A percentile compares a stretch with the other conserved stretches of the same genome.
phyloP scores from a whole-genome alignment of 2,329 filamentous ascomycete species.

The Trichophyton mentagrophytes region DNA sequence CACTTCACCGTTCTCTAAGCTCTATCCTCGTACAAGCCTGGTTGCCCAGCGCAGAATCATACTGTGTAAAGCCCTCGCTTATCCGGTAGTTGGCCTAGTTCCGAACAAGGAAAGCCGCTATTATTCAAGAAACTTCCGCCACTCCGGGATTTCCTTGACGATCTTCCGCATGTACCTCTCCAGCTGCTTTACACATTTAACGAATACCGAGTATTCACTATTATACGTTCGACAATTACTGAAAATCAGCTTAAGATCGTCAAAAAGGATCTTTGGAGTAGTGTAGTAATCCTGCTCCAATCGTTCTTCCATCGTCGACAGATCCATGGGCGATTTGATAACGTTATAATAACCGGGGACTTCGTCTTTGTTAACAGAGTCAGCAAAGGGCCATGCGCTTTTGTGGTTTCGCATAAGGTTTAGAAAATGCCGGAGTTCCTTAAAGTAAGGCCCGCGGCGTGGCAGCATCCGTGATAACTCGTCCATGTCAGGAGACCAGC shows the following conservation, averaged over 20 bases:
- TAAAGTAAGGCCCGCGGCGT: conserved; percentile 91
- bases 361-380: conserved; percentile 88
- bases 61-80: not conserved
- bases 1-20: too few species aligned
- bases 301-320: conserved; percentile 89
- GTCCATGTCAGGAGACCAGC: conserved; percentile 97
- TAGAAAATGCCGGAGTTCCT: conserved; percentile 78
- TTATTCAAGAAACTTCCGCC: conserved; percentile 38
- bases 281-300: conserved; percentile 86
- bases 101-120: not conserved
- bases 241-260: conserved; percentile 78
- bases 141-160: conserved; percentile 84
- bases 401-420: conserved; percentile 92
- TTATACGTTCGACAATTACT: conserved; percentile 95
- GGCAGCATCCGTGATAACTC: conserved; percentile 89
- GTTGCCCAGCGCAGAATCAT: not conserved
- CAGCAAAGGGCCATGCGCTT: conserved; percentile 85
- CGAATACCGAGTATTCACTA: conserved; percentile 85
- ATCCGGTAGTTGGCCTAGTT: not conserved
- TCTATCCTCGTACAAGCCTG: too few species aligned
- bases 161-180: conserved; percentile 93
- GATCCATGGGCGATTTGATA: conserved; percentile 99
- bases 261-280: conserved; percentile 86
- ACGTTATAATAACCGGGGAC: conserved; percentile 97
- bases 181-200: conserved; percentile 85